These are phyloP conservation scores for Boletellus sp. DNA, from an alignment of 768 basidiomycete species.

Conservation along the genomic window DNA sequence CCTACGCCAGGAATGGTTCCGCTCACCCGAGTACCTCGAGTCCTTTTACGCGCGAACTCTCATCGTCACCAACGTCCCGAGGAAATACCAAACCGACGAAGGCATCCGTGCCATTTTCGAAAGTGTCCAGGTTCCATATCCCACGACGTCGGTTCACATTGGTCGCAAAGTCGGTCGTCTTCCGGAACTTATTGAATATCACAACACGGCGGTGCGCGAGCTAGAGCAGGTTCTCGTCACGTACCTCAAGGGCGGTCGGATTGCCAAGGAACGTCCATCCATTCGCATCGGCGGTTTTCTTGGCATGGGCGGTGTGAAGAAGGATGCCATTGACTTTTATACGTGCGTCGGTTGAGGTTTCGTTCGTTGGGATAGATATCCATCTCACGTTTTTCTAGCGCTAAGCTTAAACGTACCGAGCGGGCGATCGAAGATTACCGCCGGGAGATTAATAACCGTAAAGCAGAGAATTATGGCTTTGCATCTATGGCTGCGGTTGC, in stretches of 20 bases:
- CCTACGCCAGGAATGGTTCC: slow-evolving; percentile 84
- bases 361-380: background rate
- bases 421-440: slow-evolving; percentile 71
- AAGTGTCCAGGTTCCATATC: slow-evolving; percentile 75
- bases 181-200: slow-evolving; percentile 86
- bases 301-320: slow-evolving; percentile 79
- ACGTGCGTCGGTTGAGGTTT: slow-evolving; percentile 50
- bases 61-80: slow-evolving; percentile 74
- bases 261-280: slow-evolving; percentile 78
- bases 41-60: slow-evolving; percentile 94
- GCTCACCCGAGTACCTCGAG: slow-evolving; percentile 80
- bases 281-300: slow-evolving; percentile 75
- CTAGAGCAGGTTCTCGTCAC: slow-evolving; percentile 86
- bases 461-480: slow-evolving; percentile 88
- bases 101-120: slow-evolving; percentile 79
- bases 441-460: slow-evolving; percentile 63
- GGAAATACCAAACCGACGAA: slow-evolving; percentile 78
- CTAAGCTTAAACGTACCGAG: slow-evolving; percentile 60
- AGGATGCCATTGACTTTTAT: slow-evolving; percentile 92
- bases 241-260: slow-evolving; percentile 80
- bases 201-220: slow-evolving; percentile 91
- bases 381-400: slow-evolving; percentile 26
- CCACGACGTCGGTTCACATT: slow-evolving; percentile 87
- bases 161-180: slow-evolving; percentile 84
- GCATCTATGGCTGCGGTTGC: slow-evolving; percentile 87